phyloP scores from a whole-genome alignment of 768 basidiomycete genomes.

The Butyriboletus loyo region DNA sequence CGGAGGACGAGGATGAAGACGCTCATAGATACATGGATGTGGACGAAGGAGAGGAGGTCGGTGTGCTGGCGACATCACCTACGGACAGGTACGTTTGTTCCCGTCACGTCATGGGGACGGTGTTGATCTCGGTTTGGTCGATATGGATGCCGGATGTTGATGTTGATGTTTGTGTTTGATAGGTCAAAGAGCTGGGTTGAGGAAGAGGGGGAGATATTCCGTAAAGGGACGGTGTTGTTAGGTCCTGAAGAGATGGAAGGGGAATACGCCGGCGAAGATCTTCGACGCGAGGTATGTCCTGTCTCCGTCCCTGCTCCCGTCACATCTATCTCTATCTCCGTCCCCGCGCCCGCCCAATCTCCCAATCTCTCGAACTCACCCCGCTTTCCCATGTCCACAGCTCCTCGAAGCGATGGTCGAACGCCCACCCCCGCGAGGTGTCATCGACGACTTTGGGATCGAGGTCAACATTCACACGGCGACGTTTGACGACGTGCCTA shows the following conservation, averaged over 20 bases:
- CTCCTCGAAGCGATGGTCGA: constrained; percentile 85
- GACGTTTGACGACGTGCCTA: constrained; percentile 13
- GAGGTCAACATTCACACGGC: constrained; percentile 27
- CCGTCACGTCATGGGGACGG: neutral
- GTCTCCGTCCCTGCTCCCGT: neutral
- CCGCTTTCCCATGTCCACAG: constrained; percentile 38
- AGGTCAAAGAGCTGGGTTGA: constrained; percentile 81
- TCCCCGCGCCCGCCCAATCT: neutral
- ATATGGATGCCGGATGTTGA: neutral
- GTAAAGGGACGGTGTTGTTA: constrained; percentile 80
- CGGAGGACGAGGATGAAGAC: constrained; percentile 51
- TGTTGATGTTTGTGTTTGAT: neutral
- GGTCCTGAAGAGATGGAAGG: constrained; percentile 87
- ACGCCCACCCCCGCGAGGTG: constrained; percentile 71
- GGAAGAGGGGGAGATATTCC: constrained; percentile 96
- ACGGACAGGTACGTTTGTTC: constrained; percentile 45
- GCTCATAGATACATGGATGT: constrained; percentile 32
- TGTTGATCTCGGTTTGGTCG: neutral
- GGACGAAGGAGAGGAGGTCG: constrained; percentile 35
- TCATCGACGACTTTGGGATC: constrained; percentile 59
- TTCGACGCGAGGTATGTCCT: constrained; percentile 67
- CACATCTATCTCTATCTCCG: neutral
- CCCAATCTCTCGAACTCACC: neutral
- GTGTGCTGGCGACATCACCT: constrained; percentile 31
- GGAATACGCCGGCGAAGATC: constrained; percentile 84